Percentiles rank a stretch among this genome's conserved stretches.
These are phyloP conservation scores for Colletotrichum eleusines DNA, from an alignment of 2,329 filamentous ascomycete genomes.

Conservation along the genomic window DNA sequence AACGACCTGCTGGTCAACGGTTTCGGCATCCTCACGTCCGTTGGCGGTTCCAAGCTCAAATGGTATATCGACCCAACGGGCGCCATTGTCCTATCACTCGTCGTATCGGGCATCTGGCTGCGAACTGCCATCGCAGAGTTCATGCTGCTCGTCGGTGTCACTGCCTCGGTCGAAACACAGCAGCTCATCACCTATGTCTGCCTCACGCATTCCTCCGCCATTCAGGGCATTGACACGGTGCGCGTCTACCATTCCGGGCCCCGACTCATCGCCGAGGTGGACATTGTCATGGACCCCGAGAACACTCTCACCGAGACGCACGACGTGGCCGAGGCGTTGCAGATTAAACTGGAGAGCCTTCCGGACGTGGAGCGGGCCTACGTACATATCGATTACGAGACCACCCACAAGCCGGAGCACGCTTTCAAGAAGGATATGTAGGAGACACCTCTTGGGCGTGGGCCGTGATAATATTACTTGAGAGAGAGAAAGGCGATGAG, in stretches of 20 bases:
- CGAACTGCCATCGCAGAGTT: constrained; percentile 90
- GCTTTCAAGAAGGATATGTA: constrained; percentile 71
- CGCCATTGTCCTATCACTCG: constrained; percentile 83
- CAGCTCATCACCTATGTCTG: constrained; percentile 96
- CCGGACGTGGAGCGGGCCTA: constrained; percentile 94
- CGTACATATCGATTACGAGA: constrained; percentile 98
- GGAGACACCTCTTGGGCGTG: constrained; percentile 10
- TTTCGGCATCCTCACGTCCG: constrained; percentile 88
- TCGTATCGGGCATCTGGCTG: constrained; percentile 86
- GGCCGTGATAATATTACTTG: neutral
- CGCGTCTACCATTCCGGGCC: constrained; percentile 91
- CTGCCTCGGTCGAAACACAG: constrained; percentile 85
- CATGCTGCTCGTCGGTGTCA: constrained; percentile 88
- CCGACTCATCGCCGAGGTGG: constrained; percentile 92
- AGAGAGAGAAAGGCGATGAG: neutral
- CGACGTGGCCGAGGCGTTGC: constrained; percentile 92
- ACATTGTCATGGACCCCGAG: constrained; percentile 89
- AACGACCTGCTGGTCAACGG: constrained; percentile 97
- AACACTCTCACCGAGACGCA: constrained; percentile 83
- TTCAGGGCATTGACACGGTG: constrained; percentile 92
- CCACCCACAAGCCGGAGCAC: constrained; percentile 92
- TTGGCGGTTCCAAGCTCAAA: constrained; percentile 85
- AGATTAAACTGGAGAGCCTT: constrained; percentile 92
- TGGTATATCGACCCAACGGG: constrained; percentile 98
- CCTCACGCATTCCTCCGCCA: constrained; percentile 89